phyloP scores from a whole-genome alignment of 768 basidiomycete genomes.

The Termitomyces titanicus region DNA sequence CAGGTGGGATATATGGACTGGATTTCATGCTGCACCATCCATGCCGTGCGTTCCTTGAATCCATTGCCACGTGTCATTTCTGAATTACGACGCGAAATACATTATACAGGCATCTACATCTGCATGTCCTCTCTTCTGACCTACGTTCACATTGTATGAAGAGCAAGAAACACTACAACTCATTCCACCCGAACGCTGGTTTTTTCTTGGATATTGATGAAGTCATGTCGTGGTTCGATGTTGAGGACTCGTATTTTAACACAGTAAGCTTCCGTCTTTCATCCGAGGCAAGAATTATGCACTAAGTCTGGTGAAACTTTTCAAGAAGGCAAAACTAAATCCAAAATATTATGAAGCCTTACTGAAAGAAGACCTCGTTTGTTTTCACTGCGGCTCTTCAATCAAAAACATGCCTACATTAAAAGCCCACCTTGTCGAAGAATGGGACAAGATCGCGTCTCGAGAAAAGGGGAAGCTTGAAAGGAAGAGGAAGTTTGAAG shows the following conservation, averaged over 20 bases:
- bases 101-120: slow-evolving; percentile 76
- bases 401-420: slow-evolving; percentile 73
- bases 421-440: slow-evolving; percentile 71
- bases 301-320: not conserved
- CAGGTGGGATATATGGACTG: slow-evolving; percentile 73
- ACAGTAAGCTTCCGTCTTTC: slow-evolving; percentile 35
- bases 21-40: slow-evolving; percentile 84
- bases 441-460: slow-evolving; percentile 54
- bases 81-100: not conserved
- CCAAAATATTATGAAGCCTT: slow-evolving; percentile 56
- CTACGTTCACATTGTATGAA: slow-evolving; percentile 68
- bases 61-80: not conserved
- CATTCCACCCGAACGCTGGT: slow-evolving; percentile 79
- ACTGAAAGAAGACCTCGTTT: slow-evolving; percentile 63
- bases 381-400: slow-evolving; percentile 63
- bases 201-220: slow-evolving; percentile 80
- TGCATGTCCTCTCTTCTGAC: slow-evolving; percentile 85
- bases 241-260: slow-evolving; percentile 49
- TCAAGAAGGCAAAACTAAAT: slow-evolving; percentile 52
- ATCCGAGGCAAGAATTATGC: not conserved
- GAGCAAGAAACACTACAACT: slow-evolving; percentile 88
- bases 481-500: slow-evolving; percentile 38
- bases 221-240: slow-evolving; percentile 80
- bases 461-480: slow-evolving; percentile 37
- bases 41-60: slow-evolving; percentile 64